phyloP scores from a whole-genome alignment of 2,329 filamentous ascomycete genomes.

The Nigrograna mackinnonii region DNA sequence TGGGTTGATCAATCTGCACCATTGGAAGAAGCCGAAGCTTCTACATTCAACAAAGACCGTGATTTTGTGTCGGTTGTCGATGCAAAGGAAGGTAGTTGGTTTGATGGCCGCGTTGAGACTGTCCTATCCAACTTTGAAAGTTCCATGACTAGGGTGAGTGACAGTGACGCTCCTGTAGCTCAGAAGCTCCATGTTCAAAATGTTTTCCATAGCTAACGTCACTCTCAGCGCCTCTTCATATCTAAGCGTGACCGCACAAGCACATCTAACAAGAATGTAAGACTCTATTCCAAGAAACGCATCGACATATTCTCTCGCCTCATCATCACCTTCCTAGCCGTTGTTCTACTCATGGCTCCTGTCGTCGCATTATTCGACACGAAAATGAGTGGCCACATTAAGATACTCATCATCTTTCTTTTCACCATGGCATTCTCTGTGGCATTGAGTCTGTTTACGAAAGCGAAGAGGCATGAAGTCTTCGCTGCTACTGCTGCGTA shows the following conservation, averaged over 20 bases:
- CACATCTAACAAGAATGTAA: constrained; percentile 10
- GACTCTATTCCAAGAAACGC: constrained; percentile 15
- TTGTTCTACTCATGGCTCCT: constrained; percentile 23
- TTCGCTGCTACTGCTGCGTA: constrained; percentile 16
- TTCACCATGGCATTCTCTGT: constrained; percentile 10
- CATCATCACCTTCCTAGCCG: constrained; percentile 22
- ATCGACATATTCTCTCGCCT: constrained; percentile 17
- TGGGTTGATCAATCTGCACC: constrained; percentile 8
- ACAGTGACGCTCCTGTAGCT: neutral
- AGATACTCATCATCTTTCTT: constrained; percentile 22
- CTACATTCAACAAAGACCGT: constrained; percentile 3
- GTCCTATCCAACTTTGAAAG: constrained; percentile 6
- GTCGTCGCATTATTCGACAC: constrained; percentile 21
- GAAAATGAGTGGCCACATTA: constrained; percentile 13
- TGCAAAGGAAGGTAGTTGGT: constrained; percentile 17
- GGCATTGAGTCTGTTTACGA: constrained; percentile 9
- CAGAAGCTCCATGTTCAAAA: too few species aligned
- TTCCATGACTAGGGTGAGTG: constrained; percentile 6
- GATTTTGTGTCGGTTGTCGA: constrained; percentile 15
- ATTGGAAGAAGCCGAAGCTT: constrained; percentile 3
- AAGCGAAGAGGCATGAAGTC: constrained; percentile 13
- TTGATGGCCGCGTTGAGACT: constrained; percentile 15
- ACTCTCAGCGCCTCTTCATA: constrained; percentile 10
- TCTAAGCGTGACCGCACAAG: constrained; percentile 13
- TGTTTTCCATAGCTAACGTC: neutral